These are phyloP conservation scores for Pythium dissimile DNA, from an alignment of 352 stramenopile species.

Conservation along the genomic window DNA sequence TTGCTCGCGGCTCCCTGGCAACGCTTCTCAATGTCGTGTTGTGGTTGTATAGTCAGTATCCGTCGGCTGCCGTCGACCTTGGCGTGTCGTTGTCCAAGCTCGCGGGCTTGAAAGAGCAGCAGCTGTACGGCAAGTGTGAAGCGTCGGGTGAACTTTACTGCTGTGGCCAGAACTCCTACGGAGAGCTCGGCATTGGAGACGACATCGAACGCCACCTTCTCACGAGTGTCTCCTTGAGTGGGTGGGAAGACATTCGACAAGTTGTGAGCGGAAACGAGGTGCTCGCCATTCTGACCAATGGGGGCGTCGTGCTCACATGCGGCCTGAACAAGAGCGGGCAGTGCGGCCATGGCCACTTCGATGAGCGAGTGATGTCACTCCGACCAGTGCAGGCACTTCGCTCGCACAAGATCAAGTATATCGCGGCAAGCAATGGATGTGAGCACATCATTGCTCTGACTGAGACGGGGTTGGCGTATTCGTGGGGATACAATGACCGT, in stretches of 20 bases:
- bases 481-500: conserved; percentile 87
- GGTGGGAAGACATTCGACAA: conserved; percentile 81
- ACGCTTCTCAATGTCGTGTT: conserved; percentile 65
- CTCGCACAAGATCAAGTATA: conserved; percentile 73
- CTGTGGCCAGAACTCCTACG: conserved; percentile 88
- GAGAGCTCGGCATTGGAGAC: conserved; percentile 81
- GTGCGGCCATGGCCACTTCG: conserved; percentile 84
- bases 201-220: conserved; percentile 81
- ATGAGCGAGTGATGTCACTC: conserved; percentile 84
- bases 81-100: conserved; percentile 61
- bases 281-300: conserved; percentile 77
- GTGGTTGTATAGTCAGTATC: conserved; percentile 66
- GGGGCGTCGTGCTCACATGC: conserved; percentile 75
- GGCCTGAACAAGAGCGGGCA: conserved; percentile 88
- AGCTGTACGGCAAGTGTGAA: conserved; percentile 84
- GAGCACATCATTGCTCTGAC: conserved; percentile 87
- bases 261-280: conserved; percentile 84
- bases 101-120: conserved; percentile 75
- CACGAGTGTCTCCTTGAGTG: conserved; percentile 70
- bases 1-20: conserved; percentile 66
- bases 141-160: conserved; percentile 83
- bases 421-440: conserved; percentile 86
- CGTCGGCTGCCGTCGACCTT: conserved; percentile 45
- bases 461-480: conserved; percentile 75
- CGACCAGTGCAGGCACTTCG: conserved; percentile 72